Evolutionary conservation across 805 yeast genomes (phyloP), one percentile per base, ranked within the genome.

Genomic region (Clavispora santaluciae): DNA sequence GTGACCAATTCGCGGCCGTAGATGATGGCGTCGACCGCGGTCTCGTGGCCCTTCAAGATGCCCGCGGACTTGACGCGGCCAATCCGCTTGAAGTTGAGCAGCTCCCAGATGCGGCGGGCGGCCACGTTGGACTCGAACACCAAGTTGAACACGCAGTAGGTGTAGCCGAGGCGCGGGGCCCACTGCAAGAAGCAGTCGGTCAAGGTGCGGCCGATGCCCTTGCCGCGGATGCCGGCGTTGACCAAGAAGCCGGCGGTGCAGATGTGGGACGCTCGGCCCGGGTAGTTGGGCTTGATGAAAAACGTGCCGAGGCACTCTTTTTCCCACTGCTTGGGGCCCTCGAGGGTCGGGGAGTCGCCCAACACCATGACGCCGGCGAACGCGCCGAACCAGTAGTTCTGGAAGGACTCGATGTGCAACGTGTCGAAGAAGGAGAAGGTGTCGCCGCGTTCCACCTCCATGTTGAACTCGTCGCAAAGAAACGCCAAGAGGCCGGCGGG

Each of bases 251-350:
- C 83, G 1, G 87, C 95, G 0, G 95, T 86, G 53, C 95, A 89
- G n/a, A 93, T 83, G 57, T 91, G 97, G 0, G 95, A 80, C 15
- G 93, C 83, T 34, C 98, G 70, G 2, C 98, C 98, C 0, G 97
- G 96, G 57, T 83, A 91, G 54, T 87, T 85, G 2, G 97, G 93
- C 49, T 84, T 84, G 45, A 91, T 73, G 57, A 75, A 81, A 56
- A 91, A 89, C 1, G 90, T 76, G 0, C 98, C 99, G 35, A 93
- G 68, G 58, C 97, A 91, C 57, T 84, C 90, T 53, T 86, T 87
- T 45, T 89, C 95, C 96, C 98, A 90, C 56, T 83, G 88, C 38
- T 83, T 76, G 26, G 72, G 58, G 9, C 72, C 68, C 39, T 68
- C 72, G 13, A 76, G 60, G 5, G 59, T 49, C 0, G 77, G 68